These are phyloP conservation scores for Fusarium floridanum DNA, from an alignment of 2,329 filamentous ascomycete species.

Conservation along the genomic window DNA sequence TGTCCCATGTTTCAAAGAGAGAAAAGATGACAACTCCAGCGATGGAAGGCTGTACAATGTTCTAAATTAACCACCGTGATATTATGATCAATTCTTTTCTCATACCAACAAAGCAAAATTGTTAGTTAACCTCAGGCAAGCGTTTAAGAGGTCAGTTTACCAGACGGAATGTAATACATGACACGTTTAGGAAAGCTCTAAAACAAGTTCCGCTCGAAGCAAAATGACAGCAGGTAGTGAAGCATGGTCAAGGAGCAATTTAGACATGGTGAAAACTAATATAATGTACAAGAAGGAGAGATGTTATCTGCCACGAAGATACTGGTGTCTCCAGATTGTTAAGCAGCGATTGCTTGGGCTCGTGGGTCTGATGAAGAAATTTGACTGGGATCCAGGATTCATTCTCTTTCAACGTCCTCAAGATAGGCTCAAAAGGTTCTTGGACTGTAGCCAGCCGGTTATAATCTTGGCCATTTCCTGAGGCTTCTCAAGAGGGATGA, in stretches of 20 bases:
- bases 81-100: neutral
- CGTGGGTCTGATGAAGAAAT: neutral
- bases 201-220: rapidly evolving
- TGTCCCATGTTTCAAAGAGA: neutral
- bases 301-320: neutral
- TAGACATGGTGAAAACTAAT: neutral
- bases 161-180: neutral
- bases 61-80: neutral
- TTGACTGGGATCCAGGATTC: neutral
- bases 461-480: neutral
- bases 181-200: neutral
- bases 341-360: neutral
- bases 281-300: neutral
- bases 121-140: neutral
- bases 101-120: rapidly evolving
- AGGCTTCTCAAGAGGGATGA: neutral
- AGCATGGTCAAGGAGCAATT: rapidly evolving
- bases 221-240: neutral
- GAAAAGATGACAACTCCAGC: neutral
- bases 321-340: rapidly evolving
- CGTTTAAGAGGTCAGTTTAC: neutral
- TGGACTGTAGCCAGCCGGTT: neutral
- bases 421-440: neutral
- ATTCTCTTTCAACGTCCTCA: neutral
- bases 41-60: neutral